These are phyloP conservation scores for Tephrocybe sp. DNA, from an alignment of 768 basidiomycete species.

Conservation along the genomic window DNA sequence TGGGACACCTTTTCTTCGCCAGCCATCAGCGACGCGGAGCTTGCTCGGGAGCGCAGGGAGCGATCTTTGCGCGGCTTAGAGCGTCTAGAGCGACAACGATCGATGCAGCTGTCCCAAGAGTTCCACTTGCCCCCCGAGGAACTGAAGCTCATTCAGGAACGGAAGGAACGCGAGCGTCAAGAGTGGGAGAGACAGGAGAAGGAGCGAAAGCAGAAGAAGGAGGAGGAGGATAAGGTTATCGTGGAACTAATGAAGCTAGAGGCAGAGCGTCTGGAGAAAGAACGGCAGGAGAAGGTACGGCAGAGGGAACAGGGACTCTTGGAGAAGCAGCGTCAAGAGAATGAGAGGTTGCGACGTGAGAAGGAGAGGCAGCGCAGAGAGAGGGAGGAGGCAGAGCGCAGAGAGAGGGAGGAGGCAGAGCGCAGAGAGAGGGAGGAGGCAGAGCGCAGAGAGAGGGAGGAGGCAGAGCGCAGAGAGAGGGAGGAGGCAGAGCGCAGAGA, in stretches of 20 bases:
- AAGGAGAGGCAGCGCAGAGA: not conserved
- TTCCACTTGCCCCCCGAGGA: not conserved
- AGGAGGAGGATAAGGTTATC: not conserved
- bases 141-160: conserved; percentile 6
- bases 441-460: not conserved
- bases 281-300: not conserved
- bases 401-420: not conserved
- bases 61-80: not conserved
- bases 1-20: not conserved
- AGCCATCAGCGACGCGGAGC: not conserved
- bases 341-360: conserved; percentile 1
- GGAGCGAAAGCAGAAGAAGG: conserved; percentile 2
- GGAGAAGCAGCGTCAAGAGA: not conserved
- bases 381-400: not conserved
- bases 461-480: not conserved
- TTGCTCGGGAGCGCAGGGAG: conserved; percentile 6
- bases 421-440: not conserved
- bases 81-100: not conserved
- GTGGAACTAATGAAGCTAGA: not conserved
- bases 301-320: not conserved
- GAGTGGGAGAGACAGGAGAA: conserved; percentile 7
- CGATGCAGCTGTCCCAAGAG: not conserved
- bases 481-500: not conserved
- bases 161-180: conserved; percentile 11
- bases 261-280: not conserved